Evolutionary conservation across 768 basidiomycete species (phyloP), one percentile per base, ranked within the genome.

Genomic region (Chalciporus sphaerocephalus): DNA sequence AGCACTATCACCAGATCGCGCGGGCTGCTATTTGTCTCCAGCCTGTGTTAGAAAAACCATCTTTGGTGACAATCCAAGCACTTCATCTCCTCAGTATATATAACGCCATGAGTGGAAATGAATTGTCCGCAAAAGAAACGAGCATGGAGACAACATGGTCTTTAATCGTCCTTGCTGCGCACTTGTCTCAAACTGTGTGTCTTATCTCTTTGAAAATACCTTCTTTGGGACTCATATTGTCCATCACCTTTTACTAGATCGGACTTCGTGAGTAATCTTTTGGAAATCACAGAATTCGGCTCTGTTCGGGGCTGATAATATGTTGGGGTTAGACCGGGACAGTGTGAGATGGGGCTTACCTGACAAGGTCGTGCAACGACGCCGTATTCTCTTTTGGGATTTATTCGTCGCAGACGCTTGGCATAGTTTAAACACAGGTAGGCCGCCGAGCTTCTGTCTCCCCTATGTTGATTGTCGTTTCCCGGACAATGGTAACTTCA

Each of bases 351-450:
- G 84, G 84, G 75, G 71, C 2, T 64, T 88, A n/a, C 69, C 77
- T 5, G 66, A 75, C 2, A 79, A 79, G 57, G 75, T 80, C 53
- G 80, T 87, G 0, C 74, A 84, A 50, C 68, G 85, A 22, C 74
- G 87, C 8, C 75, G 85, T 3, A 68, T 81, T 24, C 66, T 87
- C 9, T 88, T 90, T 65, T 90, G 87, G 87, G 84, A 88, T 57
- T 69, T 87, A 9, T 88, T 86, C 52, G 72, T 83, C 16, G 79
- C 81, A 0, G 87, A 89, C 53, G 69, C 75, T 4, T 88, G 82
- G 81, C 71, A 77, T 67, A 79, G 83, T 53, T 69, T 89, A 10
- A 76, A 76, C 43, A 84, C 80, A 0, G 86, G 86, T 10, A 75
- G 86, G 22, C 86, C 86, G 0, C 86, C 86, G 0, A 74, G 79